Base-by-base conservation (phyloP, 1,284 basidiomycete genomes). In the Trametes sp. region DNA sequence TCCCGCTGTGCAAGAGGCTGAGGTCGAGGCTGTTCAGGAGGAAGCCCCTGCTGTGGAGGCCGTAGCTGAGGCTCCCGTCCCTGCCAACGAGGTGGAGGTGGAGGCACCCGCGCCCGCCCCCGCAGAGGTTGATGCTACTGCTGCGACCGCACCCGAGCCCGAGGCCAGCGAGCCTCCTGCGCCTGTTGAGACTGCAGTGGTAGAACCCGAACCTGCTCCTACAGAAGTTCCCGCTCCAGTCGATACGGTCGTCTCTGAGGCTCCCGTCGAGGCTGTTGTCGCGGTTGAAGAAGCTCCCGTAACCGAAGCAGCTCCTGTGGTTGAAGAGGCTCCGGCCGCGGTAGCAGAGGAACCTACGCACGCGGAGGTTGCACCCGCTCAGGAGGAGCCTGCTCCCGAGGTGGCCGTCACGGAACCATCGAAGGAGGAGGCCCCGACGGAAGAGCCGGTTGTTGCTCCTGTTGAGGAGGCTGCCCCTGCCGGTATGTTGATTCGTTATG, bases 161-260 rank as follows among this genome's bases (percentile, higher is more conserved):
- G 58, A 54, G 26, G 46, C 41, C 4, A 41, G 33, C n/a, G 31
- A 59, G 36, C 21, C 52, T 13, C 29, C 28, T 7, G 52, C n/a
- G 16, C 29, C 45, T 19, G 49, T 41, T 16, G 58, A 62, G 19
- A 4, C 48, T 35, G 26, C 44, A 2, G 42, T 19, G 10, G 23
- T 35, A 14, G 65, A 60, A 16, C 35, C 62, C 8, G 55, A 53
- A 33, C 14, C 54, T 11, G n/a, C n/a, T n/a, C n/a, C n/a, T n/a
- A n/a, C n/a, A n/a, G n/a, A n/a, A n/a, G n/a, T n/a, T n/a, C n/a
- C n/a, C n/a, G n/a, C n/a, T n/a, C n/a, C n/a, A n/a, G n/a, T n/a
- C n/a, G n/a, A n/a, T n/a, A n/a, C n/a, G n/a, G 59, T 33, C 29
- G 38, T 33, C 6, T 16, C 33, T 4, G 62, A 66, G 48, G 54